Evolutionary conservation across 116 monocot species (phyloP).

Genomic region (Zostera marina): DNA sequence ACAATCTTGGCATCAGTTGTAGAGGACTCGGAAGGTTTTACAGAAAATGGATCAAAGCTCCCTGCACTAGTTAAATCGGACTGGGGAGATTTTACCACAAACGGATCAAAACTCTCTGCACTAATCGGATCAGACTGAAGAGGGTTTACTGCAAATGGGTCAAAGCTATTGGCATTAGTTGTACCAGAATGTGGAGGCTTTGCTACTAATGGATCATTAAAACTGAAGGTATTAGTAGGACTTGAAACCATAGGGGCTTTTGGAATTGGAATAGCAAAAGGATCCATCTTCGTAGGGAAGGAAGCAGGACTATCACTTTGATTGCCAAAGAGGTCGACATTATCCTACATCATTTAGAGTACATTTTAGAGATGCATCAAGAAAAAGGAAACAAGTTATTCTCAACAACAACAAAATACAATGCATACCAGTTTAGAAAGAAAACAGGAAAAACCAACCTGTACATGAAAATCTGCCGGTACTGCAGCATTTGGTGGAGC

Average conservation of each 20-base stretch:
- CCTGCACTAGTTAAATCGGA: slow-evolving; percentile 11
- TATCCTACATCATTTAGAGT: slow-evolving; percentile 16
- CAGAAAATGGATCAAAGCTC: neutral
- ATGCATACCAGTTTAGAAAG: too few species aligned
- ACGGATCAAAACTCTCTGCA: neutral
- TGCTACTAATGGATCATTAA: too few species aligned
- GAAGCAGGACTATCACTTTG: slow-evolving; percentile 7
- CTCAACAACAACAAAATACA: neutral
- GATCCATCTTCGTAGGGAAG: too few species aligned
- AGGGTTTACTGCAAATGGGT: slow-evolving; percentile 48
- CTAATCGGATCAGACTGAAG: neutral
- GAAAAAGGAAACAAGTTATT: neutral
- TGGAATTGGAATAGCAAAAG: too few species aligned
- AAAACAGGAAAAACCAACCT: slow-evolving; percentile 21
- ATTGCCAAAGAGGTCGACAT: slow-evolving; percentile 46
- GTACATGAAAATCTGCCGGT: slow-evolving; percentile 18
- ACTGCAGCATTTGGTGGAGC: slow-evolving; percentile 26
- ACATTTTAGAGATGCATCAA: neutral
- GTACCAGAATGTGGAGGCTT: too few species aligned
- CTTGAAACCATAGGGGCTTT: too few species aligned
- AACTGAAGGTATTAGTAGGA: too few species aligned
- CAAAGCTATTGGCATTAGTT: slow-evolving; percentile 8
- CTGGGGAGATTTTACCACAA: slow-evolving; percentile 13
- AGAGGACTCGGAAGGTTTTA: too few species aligned
- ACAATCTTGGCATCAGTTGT: too few species aligned